A percentile compares a stretch with the other conserved stretches of the same genome.
Evolutionary conservation across 495 filamentous ascomycete genomes (phyloP).

Genomic region (Hypoxylon cercidicola): DNA sequence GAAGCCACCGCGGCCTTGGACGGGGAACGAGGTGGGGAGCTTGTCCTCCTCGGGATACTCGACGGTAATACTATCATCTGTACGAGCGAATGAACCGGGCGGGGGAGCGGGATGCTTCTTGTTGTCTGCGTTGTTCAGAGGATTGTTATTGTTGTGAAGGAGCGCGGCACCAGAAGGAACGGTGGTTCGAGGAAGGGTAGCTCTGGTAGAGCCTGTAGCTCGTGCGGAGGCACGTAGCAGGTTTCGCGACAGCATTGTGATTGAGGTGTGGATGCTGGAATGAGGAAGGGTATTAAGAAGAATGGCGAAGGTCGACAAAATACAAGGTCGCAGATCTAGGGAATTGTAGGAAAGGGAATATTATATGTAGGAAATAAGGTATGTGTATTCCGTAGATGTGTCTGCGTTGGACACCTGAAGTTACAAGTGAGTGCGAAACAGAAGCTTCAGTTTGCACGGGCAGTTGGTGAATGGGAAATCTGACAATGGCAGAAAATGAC

Average conservation of each 20-base stretch:
- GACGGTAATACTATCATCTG: conserved; percentile 78
- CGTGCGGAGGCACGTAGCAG: conserved; percentile 35
- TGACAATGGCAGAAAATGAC: conserved; percentile 34
- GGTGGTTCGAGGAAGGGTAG: conserved; percentile 32
- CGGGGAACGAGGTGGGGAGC: conserved; percentile 71
- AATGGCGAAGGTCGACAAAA: conserved; percentile 1
- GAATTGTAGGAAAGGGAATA: not conserved
- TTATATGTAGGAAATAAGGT: not conserved
- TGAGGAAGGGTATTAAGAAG: conserved; percentile 2
- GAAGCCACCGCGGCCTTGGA: conserved; percentile 75
- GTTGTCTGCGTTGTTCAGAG: conserved; percentile 40
- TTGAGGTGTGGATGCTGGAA: conserved; percentile 6
- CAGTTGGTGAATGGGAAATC: conserved; percentile 23
- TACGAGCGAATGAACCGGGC: conserved; percentile 73
- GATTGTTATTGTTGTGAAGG: conserved; percentile 44
- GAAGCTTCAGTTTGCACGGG: conserved; percentile 31
- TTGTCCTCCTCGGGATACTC: conserved; percentile 77
- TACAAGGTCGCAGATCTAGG: not conserved
- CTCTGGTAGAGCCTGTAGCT: conserved; percentile 29
- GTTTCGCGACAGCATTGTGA: conserved; percentile 37
- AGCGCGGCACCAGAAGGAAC: conserved; percentile 30
- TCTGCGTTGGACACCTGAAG: conserved; percentile 3
- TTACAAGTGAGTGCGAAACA: conserved; percentile 10
- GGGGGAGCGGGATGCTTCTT: conserved; percentile 31
- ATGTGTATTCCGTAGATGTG: conserved; percentile 14